Base-by-base conservation (phyloP, 2,329 filamentous ascomycete genomes). In the Verticillium klebahnii region DNA sequence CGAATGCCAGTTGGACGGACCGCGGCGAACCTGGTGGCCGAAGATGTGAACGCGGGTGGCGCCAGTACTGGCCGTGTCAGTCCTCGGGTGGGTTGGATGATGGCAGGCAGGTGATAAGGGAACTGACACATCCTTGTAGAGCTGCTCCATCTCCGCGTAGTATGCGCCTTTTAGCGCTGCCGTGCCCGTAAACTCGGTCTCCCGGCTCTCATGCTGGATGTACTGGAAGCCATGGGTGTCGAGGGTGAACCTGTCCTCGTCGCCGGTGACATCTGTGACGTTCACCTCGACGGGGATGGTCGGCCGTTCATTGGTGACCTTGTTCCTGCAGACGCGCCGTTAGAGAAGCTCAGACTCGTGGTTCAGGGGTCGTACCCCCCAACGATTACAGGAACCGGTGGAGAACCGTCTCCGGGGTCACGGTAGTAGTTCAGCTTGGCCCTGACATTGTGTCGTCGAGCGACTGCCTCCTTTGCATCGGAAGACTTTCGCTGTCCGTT, bases 261-360 rank as follows among this genome's bases (percentile, higher is more conserved):
- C 86, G 0, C 87, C 86, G 37, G 82, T 73, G 14, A 76, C 82
- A 0, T 90, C 87, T 78, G 40, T 86, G 77, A 34, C 75, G 72
- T 1, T 86, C 81, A 62, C 77, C 75, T 0, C 81, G 78, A n/a
- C 77, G 36, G 84, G 79, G 17, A 87, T 82, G 68, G 90, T 84
- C 0, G 87, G 90, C 69, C 90, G 85, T 72, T 90, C 87, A 75
- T 90, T 90, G 61, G 89, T 73, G 50, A 89, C 75, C 11, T 90
- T 77, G 19, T 60, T 65, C 29, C 64, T 67, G 60, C 23, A 58
- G n/a, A n/a, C 9, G 25, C 5, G 8, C 39, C 23, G 56, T 56
- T 12, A 45, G 3, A 61, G 19, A 12, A n/a, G 39, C 39, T 23
- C n/a, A 12, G 45, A 5, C 12, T 52, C 19, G 19, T 12, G 45